Base-by-base conservation (phyloP, 176 grass and related monocot genomes). In the Poa pratensis region DNA sequence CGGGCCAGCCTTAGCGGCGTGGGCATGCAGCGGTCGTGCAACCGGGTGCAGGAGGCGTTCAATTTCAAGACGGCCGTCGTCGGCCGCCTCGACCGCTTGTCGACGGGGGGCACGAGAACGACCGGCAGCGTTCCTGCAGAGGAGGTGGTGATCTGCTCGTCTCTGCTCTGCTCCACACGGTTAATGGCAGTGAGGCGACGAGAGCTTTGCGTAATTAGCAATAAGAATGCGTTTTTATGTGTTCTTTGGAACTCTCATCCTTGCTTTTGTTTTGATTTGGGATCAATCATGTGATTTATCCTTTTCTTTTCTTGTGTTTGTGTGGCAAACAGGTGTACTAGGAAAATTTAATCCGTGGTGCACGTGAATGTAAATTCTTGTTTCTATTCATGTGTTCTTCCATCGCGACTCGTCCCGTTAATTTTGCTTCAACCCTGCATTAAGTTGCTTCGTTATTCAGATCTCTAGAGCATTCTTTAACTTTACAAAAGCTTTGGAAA, bases 51-150 rank as follows among this genome's bases (percentile, higher is more conserved):
- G 55, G 91, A 94, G 46, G 76, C 85, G 18, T 99, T 99, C 89
- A 90, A 86, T 69, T 99, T 99, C 79, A 96, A 92, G 90, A 75
- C 86, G 27, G 91, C 90, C 2, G 84, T 96, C 35, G 82, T 96
- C n/a, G 84, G 90, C 32, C 87, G 90, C 52, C 80, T 99, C 22
- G 94, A 99, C 76, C 85, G 91, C 35, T 80, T 48, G 15, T 28
- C 77, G 45, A 74, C 23, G 40, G 91, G 86, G 15, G 18, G 66
- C 49, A 70, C 77, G 91, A 95, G 58, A 84, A 84, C 20, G 90
- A 95, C 58, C 80, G 77, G 2, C 87, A 87, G 79, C 84, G 0
- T 98, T 87, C 88, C 22, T 92, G 75, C 88, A 92, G 55, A 94
- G 84, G 79, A 96, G 91, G 48, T 95, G 92, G 90, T 97, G 86